Conservation (phyloP, 2,329 filamentous ascomycete genomes). For the Graphilbum ipis-grandicollis region DNA sequence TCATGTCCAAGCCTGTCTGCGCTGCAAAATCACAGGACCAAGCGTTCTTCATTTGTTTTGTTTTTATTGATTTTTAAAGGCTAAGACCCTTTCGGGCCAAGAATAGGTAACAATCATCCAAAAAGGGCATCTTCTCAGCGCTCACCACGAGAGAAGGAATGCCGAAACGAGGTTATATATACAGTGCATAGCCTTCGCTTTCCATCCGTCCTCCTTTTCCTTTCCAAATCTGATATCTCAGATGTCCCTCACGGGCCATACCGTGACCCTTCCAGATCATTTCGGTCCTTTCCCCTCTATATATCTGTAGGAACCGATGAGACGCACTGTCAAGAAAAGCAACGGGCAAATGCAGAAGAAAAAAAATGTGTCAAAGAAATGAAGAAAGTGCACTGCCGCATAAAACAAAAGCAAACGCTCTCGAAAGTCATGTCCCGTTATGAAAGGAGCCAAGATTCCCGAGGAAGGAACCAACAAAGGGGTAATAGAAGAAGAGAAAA, state of each 20-base stretch:
- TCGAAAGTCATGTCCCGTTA: neutral
- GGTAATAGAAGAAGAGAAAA: neutral
- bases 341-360: neutral
- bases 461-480: neutral
- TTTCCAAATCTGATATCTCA: neutral
- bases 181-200: neutral
- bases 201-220: neutral
- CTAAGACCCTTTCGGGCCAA: too few species aligned
- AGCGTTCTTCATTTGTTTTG: neutral
- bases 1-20: too few species aligned
- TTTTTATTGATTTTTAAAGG: neutral
- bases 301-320: neutral
- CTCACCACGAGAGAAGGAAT: constrained; percentile 3
- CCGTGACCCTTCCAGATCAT: neutral
- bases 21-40: too few species aligned
- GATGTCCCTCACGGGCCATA: neutral
- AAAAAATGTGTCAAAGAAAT: neutral
- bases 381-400: too few species aligned
- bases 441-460: neutral
- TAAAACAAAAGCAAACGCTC: too few species aligned
- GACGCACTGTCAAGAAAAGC: neutral
- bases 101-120: too few species aligned
- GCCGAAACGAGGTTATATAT: neutral
- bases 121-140: constrained; percentile 5
- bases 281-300: neutral